Evolutionary conservation across 2,329 filamentous ascomycete genomes (phyloP).

Genomic region (Penicillium sp.): DNA sequence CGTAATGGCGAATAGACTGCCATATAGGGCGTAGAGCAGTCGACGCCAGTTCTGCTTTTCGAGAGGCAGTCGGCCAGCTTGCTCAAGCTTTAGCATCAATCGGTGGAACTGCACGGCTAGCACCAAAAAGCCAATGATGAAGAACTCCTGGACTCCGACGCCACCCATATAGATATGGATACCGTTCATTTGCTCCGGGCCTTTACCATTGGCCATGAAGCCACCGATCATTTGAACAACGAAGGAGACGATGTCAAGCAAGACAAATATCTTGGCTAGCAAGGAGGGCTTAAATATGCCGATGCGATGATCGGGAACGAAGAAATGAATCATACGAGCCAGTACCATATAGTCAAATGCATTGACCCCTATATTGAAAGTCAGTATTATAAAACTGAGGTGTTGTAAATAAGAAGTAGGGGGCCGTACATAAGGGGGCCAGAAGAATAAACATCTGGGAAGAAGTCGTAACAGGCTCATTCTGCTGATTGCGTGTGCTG

Average conservation of each 20-base stretch:
- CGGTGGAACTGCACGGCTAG: constrained; percentile 53
- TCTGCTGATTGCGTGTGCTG: neutral
- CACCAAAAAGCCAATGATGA: constrained; percentile 50
- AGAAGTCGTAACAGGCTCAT: neutral
- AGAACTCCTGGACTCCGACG: constrained; percentile 52
- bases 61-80: neutral
- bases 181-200: constrained; percentile 13
- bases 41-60: neutral
- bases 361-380: constrained; percentile 33
- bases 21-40: constrained; percentile 43
- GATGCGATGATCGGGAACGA: constrained; percentile 39
- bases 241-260: constrained; percentile 39
- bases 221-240: constrained; percentile 18
- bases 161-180: constrained; percentile 33
- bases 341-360: constrained; percentile 50
- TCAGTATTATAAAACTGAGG: neutral
- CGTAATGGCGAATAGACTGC: constrained; percentile 50
- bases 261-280: constrained; percentile 43
- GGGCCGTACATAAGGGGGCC: constrained; percentile 5
- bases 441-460: constrained; percentile 10
- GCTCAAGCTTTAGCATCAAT: constrained; percentile 33
- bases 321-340: constrained; percentile 48
- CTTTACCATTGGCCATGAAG: constrained; percentile 4
- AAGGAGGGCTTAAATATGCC: constrained; percentile 38
- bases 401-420: neutral